Percentiles rank a stretch among this genome's conserved stretches.
Conservation (phyloP, 768 basidiomycete species). For the Phaeotremella fagi region DNA sequence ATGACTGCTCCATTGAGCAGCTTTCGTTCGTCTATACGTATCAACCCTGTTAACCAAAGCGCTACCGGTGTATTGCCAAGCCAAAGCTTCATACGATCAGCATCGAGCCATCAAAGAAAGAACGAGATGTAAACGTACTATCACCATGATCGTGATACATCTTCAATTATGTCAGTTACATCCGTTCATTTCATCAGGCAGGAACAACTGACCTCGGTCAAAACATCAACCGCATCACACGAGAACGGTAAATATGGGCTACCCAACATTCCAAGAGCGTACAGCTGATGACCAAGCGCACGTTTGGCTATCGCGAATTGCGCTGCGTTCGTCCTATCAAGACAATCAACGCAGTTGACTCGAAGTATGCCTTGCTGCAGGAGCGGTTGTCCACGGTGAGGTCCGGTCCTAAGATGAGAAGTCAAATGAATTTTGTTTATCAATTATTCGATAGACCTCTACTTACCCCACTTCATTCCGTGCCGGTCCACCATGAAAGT, state of each 20-base stretch:
- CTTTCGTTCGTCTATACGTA: constrained; percentile 71
- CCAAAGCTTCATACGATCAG: constrained; percentile 60
- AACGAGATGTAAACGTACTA: constrained; percentile 56
- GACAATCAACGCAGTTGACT: constrained; percentile 93
- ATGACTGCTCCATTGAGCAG: constrained; percentile 96
- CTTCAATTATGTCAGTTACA: constrained; percentile 10
- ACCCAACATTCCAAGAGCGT: constrained; percentile 84
- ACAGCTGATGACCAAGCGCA: constrained; percentile 88
- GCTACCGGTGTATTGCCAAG: constrained; percentile 93
- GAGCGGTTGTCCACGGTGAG: constrained; percentile 50
- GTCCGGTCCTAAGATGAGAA: constrained; percentile 6
- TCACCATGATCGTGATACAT: constrained; percentile 99
- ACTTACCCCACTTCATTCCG: constrained; percentile 22
- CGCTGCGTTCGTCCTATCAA: constrained; percentile 93
- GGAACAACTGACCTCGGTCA: constrained; percentile 60
- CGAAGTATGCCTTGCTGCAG: constrained; percentile 89
- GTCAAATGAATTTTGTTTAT: background rate
- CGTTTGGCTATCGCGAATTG: constrained; percentile 96
- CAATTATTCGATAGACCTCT: background rate
- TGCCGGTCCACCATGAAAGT: constrained; percentile 87
- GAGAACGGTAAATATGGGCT: constrained; percentile 83
- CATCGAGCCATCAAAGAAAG: background rate
- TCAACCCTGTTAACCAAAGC: constrained; percentile 94
- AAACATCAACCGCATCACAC: constrained; percentile 89
- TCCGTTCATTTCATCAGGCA: background rate